A percentile compares a stretch with the other conserved stretches of the same genome.
These are phyloP conservation scores for Hypoxylon perforatum DNA, from an alignment of 495 filamentous ascomycete species.

Conservation along the genomic window DNA sequence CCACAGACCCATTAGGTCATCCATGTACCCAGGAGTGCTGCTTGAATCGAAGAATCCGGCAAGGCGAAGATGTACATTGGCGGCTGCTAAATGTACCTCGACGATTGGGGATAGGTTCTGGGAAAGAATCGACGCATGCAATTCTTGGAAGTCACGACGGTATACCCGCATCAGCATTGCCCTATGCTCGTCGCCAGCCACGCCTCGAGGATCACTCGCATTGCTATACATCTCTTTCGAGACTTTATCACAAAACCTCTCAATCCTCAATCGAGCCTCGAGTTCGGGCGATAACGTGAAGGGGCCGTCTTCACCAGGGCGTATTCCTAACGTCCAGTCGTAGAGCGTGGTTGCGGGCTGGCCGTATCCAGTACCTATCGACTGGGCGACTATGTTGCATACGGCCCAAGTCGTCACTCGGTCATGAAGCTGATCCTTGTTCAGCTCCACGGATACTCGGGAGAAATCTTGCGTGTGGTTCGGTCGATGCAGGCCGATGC, in stretches of 20 bases:
- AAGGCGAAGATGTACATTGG: constrained; percentile 83
- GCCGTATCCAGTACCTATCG: constrained; percentile 88
- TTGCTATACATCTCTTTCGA: constrained; percentile 87
- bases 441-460: constrained; percentile 81
- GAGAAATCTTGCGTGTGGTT: constrained; percentile 93
- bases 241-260: constrained; percentile 86
- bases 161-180: constrained; percentile 72
- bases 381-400: constrained; percentile 93
- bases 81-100: constrained; percentile 78
- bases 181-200: constrained; percentile 76
- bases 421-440: constrained; percentile 85
- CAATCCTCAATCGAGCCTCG: constrained; percentile 77
- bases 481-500: constrained; percentile 88
- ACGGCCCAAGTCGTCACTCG: constrained; percentile 90
- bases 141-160: constrained; percentile 65
- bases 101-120: constrained; percentile 68
- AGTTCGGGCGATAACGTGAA: constrained; percentile 76
- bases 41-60: constrained; percentile 90
- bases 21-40: constrained; percentile 75
- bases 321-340: constrained; percentile 81
- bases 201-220: constrained; percentile 75
- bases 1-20: constrained; percentile 82
- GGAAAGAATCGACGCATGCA: constrained; percentile 63
- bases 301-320: constrained; percentile 69
- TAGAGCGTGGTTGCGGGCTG: constrained; percentile 90